A percentile compares a stretch with the other conserved stretches of the same genome.
Evolutionary conservation across 2,329 filamentous ascomycete genomes (phyloP).

Genomic region (Plectosphaerella cucumerina): DNA sequence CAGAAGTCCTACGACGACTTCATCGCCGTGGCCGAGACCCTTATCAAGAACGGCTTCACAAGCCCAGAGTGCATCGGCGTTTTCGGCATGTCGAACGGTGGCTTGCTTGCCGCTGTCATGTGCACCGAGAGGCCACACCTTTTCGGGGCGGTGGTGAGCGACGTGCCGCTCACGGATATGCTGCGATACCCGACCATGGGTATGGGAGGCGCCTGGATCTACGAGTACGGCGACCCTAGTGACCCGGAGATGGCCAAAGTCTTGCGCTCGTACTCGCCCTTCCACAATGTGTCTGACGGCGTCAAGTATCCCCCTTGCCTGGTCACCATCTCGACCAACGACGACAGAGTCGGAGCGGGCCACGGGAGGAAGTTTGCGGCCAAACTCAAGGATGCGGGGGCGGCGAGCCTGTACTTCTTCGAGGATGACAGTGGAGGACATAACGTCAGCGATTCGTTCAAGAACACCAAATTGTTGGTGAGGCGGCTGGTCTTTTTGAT

Average conservation of each 20-base stretch:
- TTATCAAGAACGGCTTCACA: neutral
- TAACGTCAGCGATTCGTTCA: conserved; percentile 1
- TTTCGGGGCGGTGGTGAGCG: conserved; percentile 2
- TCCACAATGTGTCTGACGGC: neutral
- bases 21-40: neutral
- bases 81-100: conserved; percentile 1
- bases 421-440: conserved; percentile 1
- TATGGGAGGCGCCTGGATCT: neutral
- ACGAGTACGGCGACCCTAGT: conserved; percentile 1
- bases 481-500: no score
- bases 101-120: neutral
- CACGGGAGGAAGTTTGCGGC: conserved; percentile 1
- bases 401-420: neutral
- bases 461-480: neutral
- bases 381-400: neutral
- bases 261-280: conserved; percentile 1
- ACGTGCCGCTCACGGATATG: conserved; percentile 3
- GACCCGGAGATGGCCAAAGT: conserved; percentile 1
- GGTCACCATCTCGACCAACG: neutral
- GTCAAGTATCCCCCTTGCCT: neutral
- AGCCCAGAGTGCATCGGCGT: neutral
- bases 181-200: conserved; percentile 1
- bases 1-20: conserved; percentile 4
- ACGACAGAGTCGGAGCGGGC: conserved; percentile 1
- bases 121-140: conserved; percentile 1